Evolutionary conservation across 768 basidiomycete genomes (phyloP), one percentile per base, ranked within the genome.

Genomic region (Royoungia palumana): DNA sequence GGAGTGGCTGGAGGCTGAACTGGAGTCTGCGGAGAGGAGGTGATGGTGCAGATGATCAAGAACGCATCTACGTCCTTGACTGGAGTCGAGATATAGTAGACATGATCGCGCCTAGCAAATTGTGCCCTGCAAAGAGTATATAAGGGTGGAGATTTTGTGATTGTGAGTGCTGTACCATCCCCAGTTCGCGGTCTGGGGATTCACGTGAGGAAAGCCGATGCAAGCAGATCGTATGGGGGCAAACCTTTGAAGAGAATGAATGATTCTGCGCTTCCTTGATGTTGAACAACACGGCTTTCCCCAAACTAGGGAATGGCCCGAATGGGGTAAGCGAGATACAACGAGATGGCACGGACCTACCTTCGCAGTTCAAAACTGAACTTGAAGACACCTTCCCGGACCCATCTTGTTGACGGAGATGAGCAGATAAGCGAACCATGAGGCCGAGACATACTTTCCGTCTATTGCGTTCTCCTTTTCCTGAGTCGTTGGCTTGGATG

Each of bases 361-460:
- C 80, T 86, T 60, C 81, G 79, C 56, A 93, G 72, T 61, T 92
- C 90, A 57, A 94, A 92, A 51, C 78, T 82, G 65, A 93, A 94
- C 60, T 83, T 89, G 70, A 81, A 93, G n/a, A 85, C 70, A 1
- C 90, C 90, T 49, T 90, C 86, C 14, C 91, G 79, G n/a, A 78
- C 68, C 90, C 90, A 94, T 71, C 87, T 91, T 5, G 27, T 8
- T 4, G 30, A 46, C 24, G 12, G 17, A 44, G 41, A 30, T 43
- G 43, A 9, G 11, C 16, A 39, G 37, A 27, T 17, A 30, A 32
- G 25, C 8, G 19, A 34, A 37, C 12, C 1, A 32, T 5, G 20
- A 30, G 21, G 9, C n/a, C 38, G 20, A 42, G 30, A 44, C 71
- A 37, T 55, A 74, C 86, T 78, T 83, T 59, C 83, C 82, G 39